Evolutionary conservation across 2,329 filamentous ascomycete genomes (phyloP).

Genomic region (Passalora sequoiae): DNA sequence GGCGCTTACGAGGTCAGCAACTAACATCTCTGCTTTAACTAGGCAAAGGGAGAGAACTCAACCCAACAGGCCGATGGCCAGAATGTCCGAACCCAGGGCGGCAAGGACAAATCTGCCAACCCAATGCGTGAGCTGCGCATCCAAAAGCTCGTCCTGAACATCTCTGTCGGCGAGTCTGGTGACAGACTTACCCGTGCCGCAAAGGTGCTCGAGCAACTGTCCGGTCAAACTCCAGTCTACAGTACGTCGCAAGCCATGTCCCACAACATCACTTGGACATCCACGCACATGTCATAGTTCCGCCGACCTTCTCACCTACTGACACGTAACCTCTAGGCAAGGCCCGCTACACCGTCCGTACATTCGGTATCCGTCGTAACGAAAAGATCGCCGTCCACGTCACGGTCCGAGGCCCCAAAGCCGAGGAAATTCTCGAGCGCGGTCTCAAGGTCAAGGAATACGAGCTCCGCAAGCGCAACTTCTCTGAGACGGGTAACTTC

Average conservation of each 20-base stretch:
- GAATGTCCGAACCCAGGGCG: conserved; percentile 20
- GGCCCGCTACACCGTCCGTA: conserved; percentile 99
- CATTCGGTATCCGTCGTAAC: conserved; percentile 99
- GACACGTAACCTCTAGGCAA: conserved; percentile 61
- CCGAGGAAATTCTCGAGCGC: conserved; percentile 99
- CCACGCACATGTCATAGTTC: no score
- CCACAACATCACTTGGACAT: no score
- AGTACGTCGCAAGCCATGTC: conserved; percentile 53
- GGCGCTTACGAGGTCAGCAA: conserved; percentile 6
- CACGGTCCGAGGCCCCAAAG: conserved; percentile 97
- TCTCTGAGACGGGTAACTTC: conserved; percentile 99
- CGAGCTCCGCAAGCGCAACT: conserved; percentile 98
- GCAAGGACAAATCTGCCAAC: conserved; percentile 75
- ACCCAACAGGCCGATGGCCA: conserved; percentile 31
- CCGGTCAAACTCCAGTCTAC: conserved; percentile 99
- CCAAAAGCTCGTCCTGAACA: conserved; percentile 99
- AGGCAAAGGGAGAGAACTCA: conserved; percentile 29
- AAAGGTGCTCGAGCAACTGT: conserved; percentile 99
- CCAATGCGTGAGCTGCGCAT: conserved; percentile 99
- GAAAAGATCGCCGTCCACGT: conserved; percentile 99
- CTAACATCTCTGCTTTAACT: conserved; percentile 12
- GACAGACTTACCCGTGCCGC: conserved; percentile 99
- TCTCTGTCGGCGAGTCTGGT: conserved; percentile 99
- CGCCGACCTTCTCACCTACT: neutral
- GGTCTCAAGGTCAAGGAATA: conserved; percentile 99